A percentile compares a stretch with the other conserved stretches of the same genome.
Evolutionary conservation across 1,284 basidiomycete genomes (phyloP).

Genomic region (Leucoagaricus sp.): DNA sequence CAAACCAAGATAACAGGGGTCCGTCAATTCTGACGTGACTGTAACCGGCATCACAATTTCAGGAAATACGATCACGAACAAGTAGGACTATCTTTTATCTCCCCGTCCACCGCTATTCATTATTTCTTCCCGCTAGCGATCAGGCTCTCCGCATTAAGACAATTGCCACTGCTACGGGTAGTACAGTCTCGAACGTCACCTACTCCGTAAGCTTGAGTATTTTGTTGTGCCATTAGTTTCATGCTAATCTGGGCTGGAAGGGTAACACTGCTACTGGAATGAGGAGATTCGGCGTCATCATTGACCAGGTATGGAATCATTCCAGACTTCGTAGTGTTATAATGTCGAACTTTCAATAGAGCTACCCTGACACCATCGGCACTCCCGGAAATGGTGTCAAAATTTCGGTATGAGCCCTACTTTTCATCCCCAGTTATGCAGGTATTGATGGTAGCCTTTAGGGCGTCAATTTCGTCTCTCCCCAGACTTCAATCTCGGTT

Average conservation of each 20-base stretch:
- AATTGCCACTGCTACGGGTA: conserved; percentile 35
- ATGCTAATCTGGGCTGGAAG: conserved; percentile 23
- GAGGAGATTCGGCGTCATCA: conserved; percentile 44
- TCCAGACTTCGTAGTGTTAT: neutral
- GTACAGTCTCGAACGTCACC: conserved; percentile 41
- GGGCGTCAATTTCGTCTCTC: conserved; percentile 9
- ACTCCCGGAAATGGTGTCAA: conserved; percentile 51
- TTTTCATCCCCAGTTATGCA: neutral
- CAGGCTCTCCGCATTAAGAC: conserved; percentile 53
- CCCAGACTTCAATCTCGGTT: conserved; percentile 5
- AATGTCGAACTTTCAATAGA: conserved; percentile 31
- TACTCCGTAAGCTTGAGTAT: conserved; percentile 36
- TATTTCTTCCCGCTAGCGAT: conserved; percentile 31
- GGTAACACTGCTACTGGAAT: conserved; percentile 45
- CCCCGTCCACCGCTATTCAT: neutral
- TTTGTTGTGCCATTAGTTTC: conserved; percentile 10
- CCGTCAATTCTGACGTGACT: conserved; percentile 45
- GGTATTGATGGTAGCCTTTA: neutral
- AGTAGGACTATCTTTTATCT: conserved; percentile 23
- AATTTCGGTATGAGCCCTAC: conserved; percentile 27
- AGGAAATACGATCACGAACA: conserved; percentile 49
- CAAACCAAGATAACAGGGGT: conserved; percentile 39
- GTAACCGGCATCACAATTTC: conserved; percentile 50
- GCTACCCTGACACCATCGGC: conserved; percentile 45
- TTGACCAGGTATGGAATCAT: conserved; percentile 33